Evolutionary conservation across 768 basidiomycete genomes (phyloP), one percentile per base, ranked within the genome.

Genomic region (Boletus rex-veris): DNA sequence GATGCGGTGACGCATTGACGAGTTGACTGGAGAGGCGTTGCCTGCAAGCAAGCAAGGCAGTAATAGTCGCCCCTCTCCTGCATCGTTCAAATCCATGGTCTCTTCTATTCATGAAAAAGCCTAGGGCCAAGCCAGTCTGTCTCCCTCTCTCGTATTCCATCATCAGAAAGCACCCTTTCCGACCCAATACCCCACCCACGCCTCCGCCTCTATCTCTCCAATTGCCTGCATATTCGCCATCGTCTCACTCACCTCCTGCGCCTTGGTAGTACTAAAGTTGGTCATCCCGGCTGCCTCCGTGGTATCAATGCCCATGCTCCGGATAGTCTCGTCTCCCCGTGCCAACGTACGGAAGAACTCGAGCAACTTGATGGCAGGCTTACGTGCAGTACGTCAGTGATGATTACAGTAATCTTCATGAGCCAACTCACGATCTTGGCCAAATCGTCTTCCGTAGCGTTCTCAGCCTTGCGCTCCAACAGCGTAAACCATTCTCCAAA

Each of bases 351-450:
- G 71, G 61, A 71, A 69, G 51, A 69, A 74, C 37, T 67, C 65
- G n/a, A 74, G 58, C 3, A 74, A 41, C 50, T 74, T 72, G 49
- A 72, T 63, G 1, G 64, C 73, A 19, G 74, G 74, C 73, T 28
- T 28, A 8, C 7, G 8, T 19, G 4, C n/a, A 31, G 11, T 4
- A 9, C 19, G 7, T 38, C 3, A 38, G 14, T 28, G 28, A 28
- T 28, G 28, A 28, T 9, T 7, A 28, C 28, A 28, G 28, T 14
- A 38, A 7, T 16, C 5, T 14, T n/a, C 8, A 9, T 38, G 2
- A 28, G 8, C 4, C 14, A 38, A 44, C 74, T 53, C 46, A 75
- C 75, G 14, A 74, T 68, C 10, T 64, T 52, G 16, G 42, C 49
- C 45, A 73, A 41, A 40, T 71, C 69, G 9, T 70, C 68, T 15